Base-by-base conservation (phyloP, 805 yeast species). In the Cyberlindnera mrakii region DNA sequence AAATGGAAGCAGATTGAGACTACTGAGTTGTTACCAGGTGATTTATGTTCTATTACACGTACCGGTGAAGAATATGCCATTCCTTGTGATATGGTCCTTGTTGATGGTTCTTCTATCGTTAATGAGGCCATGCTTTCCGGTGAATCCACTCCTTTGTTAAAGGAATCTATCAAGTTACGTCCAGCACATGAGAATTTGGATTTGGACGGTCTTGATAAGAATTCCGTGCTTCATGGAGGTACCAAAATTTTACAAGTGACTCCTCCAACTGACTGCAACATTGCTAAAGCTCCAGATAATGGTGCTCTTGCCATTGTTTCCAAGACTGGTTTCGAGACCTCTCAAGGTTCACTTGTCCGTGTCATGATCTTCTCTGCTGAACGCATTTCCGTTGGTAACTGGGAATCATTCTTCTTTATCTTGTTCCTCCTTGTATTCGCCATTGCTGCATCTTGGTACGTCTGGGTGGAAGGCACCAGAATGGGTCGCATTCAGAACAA, bases 71-170 rank as follows among this genome's bases (percentile, higher is more conserved):
- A 88, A 43, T 77, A 84, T 49, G 96, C 98, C 2, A 68, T 93
- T 42, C 97, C 99, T 15, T 93, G 99, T 70, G 99, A 93, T 65
- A 66, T 93, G 66, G 65, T 93, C 31, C 71, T 93, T 37, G 64
- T 87, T 40, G 90, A 83, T 55, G 99, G 99, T 41, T 75, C 96
- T 16, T 93, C 95, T 52, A 93, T 93, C 59, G 95, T 93, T 37
- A 93, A 93, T 61, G 99, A 93, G 72, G 99, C 99, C 19, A 93
- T 93, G 99, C 80, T 93, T 44, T 87, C 96, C 5, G 99, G 99
- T 63, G 99, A 93, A 69, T 89, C 97, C 6, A 93, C 99, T 35
- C 99, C 99, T 6, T 71, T 93, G 54, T 78, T 93, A 60, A 93
- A 93, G 60, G 99, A 93, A 66, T 85, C 96, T 3, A 78, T 90